Conservation (phyloP, 495 filamentous ascomycete species). For the Podospora australis region DNA sequence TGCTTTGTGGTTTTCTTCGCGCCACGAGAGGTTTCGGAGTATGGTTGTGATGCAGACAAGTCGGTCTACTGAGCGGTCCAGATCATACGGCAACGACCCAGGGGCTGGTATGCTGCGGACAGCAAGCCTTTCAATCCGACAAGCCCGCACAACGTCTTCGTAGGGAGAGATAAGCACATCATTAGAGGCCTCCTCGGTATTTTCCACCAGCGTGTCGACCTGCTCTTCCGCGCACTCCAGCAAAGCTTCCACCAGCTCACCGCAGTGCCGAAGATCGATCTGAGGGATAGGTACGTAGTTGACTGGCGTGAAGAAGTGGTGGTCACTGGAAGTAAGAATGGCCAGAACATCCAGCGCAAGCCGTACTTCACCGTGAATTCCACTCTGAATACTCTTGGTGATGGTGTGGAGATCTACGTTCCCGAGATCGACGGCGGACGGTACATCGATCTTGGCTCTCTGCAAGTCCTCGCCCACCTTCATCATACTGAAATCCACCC, state of each 20-base stretch:
- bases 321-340: constrained; percentile 41
- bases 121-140: constrained; percentile 60
- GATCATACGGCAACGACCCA: constrained; percentile 70
- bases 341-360: constrained; percentile 80
- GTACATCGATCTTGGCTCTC: constrained; percentile 62
- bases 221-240: constrained; percentile 89
- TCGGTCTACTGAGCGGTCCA: constrained; percentile 80
- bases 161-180: constrained; percentile 73
- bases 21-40: constrained; percentile 84
- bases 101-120: constrained; percentile 65
- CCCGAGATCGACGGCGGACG: constrained; percentile 70
- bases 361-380: constrained; percentile 80
- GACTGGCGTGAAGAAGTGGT: constrained; percentile 33
- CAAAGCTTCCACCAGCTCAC: constrained; percentile 81
- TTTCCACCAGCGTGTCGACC: constrained; percentile 68
- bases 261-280: constrained; percentile 61
- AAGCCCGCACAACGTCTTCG: constrained; percentile 77
- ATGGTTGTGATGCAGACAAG: constrained; percentile 89
- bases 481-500: constrained; percentile 53
- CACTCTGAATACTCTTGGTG: constrained; percentile 85
- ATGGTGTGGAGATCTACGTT: constrained; percentile 87
- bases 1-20: constrained; percentile 58
- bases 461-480: constrained; percentile 58
- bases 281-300: constrained; percentile 16
- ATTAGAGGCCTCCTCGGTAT: constrained; percentile 77